A percentile compares a stretch with the other conserved stretches of the same genome.
phyloP scores from a whole-genome alignment of 1,139 yeast species.

The Candida glucosophila region DNA sequence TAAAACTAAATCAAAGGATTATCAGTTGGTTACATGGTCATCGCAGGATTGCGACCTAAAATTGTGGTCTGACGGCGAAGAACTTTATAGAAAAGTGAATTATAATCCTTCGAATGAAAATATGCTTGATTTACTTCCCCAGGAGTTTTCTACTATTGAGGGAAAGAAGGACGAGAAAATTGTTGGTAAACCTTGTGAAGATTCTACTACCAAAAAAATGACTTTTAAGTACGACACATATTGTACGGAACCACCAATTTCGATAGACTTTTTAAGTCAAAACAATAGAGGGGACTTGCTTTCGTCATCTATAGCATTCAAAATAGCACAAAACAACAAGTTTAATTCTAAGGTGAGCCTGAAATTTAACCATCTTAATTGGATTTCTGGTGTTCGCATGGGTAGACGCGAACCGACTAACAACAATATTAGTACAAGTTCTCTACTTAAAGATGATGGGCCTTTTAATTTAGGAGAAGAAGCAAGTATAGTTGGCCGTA shows the following conservation, averaged over 20 bases:
- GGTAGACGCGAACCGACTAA: slow-evolving; percentile 40
- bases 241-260: slow-evolving; percentile 31
- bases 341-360: slow-evolving; percentile 15
- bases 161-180: slow-evolving; percentile 11
- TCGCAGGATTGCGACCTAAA: slow-evolving; percentile 71
- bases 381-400: slow-evolving; percentile 90
- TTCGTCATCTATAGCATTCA: slow-evolving; percentile 26
- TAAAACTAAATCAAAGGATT: slow-evolving; percentile 61
- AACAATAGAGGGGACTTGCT: slow-evolving; percentile 28
- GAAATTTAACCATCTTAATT: slow-evolving; percentile 64
- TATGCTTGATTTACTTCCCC: slow-evolving; percentile 15
- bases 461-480: slow-evolving; percentile 84
- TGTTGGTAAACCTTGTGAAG: slow-evolving; percentile 1
- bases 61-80: slow-evolving; percentile 68
- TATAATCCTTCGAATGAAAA: slow-evolving; percentile 37
- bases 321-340: slow-evolving; percentile 23
- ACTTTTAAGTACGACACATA: slow-evolving; percentile 24
- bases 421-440: slow-evolving; percentile 9
- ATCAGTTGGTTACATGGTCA: slow-evolving; percentile 90
- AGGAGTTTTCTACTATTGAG: slow-evolving; percentile 9
- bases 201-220: slow-evolving; percentile 2
- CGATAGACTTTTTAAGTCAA: slow-evolving; percentile 24
- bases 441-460: slow-evolving; percentile 28
- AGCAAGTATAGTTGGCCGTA: slow-evolving; percentile 81
- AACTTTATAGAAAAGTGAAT: slow-evolving; percentile 49